Conservation (phyloP, 179 eudicot species). For the Spinacia oleracea region DNA sequence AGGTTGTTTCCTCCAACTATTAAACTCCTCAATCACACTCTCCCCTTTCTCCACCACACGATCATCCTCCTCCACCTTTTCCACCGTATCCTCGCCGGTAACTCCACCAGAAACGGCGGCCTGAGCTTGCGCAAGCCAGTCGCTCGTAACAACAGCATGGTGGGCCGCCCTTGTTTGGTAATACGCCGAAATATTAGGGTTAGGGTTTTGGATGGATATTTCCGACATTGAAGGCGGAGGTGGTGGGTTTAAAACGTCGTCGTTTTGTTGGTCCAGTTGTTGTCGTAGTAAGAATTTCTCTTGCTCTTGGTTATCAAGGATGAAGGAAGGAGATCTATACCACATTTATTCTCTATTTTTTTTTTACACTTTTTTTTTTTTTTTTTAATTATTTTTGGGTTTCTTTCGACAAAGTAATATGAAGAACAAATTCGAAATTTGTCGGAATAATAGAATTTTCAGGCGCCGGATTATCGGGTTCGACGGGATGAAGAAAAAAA, state of each 20-base stretch:
- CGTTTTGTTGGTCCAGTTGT: slow-evolving; percentile 29
- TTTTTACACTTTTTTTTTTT: background rate
- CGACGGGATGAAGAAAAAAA: background rate
- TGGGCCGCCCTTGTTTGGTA: slow-evolving; percentile 93
- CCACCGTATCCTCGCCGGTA: slow-evolving; percentile 6
- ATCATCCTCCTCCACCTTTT: slow-evolving; percentile 14
- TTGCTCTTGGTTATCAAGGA: slow-evolving; percentile 56
- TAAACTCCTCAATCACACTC: slow-evolving; percentile 83
- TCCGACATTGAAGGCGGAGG: slow-evolving; percentile 51
- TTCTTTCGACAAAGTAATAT: background rate
- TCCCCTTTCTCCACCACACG: slow-evolving; percentile 31
- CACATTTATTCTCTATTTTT: slow-evolving; percentile 47
- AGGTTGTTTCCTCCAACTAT: slow-evolving; percentile 83
- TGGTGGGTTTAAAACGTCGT: slow-evolving; percentile 39
- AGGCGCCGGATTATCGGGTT: background rate
- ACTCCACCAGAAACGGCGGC: slow-evolving; percentile 56
- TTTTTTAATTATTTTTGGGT: background rate
- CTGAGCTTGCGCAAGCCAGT: slow-evolving; percentile 93
- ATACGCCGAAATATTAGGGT: slow-evolving; percentile 66
- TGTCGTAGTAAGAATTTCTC: slow-evolving; percentile 20
- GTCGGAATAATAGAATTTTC: background rate
- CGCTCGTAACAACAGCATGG: slow-evolving; percentile 83
- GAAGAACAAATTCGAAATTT: slow-evolving; percentile 1
- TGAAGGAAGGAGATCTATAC: slow-evolving; percentile 83
- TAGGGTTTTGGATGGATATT: slow-evolving; percentile 50